Evolutionary conservation across 2,329 filamentous ascomycete species (phyloP).

Genomic region (Bipolaris oryzae): DNA sequence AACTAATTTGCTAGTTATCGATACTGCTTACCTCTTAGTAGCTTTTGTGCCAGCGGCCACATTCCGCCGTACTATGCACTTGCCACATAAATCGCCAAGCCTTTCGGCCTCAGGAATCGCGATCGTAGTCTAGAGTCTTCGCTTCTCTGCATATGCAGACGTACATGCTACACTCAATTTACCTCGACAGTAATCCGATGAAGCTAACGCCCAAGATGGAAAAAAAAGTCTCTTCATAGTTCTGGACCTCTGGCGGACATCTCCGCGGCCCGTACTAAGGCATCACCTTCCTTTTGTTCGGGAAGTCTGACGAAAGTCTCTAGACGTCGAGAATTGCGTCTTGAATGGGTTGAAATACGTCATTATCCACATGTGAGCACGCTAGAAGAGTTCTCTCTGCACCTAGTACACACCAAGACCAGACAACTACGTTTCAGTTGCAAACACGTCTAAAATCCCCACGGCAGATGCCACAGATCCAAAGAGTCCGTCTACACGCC

Average conservation of each 20-base stretch:
- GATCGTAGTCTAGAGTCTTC: not conserved
- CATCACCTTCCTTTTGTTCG: not conserved
- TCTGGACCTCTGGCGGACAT: not conserved
- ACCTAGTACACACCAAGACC: not conserved
- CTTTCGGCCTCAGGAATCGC: not conserved
- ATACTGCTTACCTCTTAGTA: not conserved
- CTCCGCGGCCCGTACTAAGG: not conserved
- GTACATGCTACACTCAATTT: not conserved
- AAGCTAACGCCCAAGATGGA: not conserved
- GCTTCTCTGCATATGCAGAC: not conserved
- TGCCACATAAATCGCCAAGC: not conserved
- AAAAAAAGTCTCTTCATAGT: not conserved
- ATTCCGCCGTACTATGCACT: not conserved
- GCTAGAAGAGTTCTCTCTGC: conserved; percentile 2
- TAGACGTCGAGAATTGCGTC: not conserved
- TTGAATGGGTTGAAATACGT: not conserved
- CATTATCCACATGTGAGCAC: not conserved
- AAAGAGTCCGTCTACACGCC: not conserved
- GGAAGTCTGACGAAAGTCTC: not conserved
- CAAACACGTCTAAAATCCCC: not conserved
- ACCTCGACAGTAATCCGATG: not conserved
- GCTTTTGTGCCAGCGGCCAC: not conserved
- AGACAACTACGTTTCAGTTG: not conserved
- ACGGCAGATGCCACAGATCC: not conserved
- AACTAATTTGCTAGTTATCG: not conserved